phyloP scores from a whole-genome alignment of 805 yeast genomes.

The Schwanniomyces polymorphus region DNA sequence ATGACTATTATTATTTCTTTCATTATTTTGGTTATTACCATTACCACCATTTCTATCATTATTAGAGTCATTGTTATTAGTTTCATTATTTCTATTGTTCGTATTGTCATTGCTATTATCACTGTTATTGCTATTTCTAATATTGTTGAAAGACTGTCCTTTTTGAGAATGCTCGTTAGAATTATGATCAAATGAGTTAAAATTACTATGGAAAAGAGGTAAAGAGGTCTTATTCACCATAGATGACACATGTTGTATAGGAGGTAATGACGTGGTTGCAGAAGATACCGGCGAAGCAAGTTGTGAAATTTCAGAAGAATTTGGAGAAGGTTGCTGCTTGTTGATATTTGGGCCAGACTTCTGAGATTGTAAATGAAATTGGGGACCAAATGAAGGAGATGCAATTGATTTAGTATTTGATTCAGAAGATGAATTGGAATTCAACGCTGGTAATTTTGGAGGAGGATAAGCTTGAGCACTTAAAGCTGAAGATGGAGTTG shows the following conservation, averaged over 20 bases:
- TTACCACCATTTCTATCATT: slow-evolving; percentile 10
- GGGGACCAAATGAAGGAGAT: slow-evolving; percentile 51
- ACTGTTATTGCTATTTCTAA: slow-evolving; percentile 1
- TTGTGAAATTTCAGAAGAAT: slow-evolving; percentile 22
- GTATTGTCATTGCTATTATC: slow-evolving; percentile 5
- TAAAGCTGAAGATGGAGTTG: slow-evolving; percentile 41
- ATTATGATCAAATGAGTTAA: slow-evolving; percentile 6
- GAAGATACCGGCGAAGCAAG: slow-evolving; percentile 11
- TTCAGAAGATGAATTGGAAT: slow-evolving; percentile 9
- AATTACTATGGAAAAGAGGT: slow-evolving; percentile 25
- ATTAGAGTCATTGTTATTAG: slow-evolving; percentile 5
- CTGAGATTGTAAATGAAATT: slow-evolving; percentile 24
- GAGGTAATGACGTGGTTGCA: slow-evolving; percentile 24
- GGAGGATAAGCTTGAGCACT: slow-evolving; percentile 27
- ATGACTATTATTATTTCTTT: slow-evolving; percentile 12
- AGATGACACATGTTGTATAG: slow-evolving; percentile 21
- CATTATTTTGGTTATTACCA: slow-evolving; percentile 8
- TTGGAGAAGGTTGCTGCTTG: slow-evolving; percentile 6
- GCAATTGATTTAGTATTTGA: slow-evolving; percentile 17
- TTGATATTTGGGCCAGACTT: neutral
- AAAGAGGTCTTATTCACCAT: slow-evolving; percentile 16
- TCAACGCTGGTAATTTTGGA: slow-evolving; percentile 35
- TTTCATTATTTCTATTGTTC: slow-evolving; percentile 4
- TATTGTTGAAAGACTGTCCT: neutral
- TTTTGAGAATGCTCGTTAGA: slow-evolving; percentile 1